phyloP scores from a whole-genome alignment of 2,329 filamentous ascomycete genomes.

The Apiospora phragmitis region DNA sequence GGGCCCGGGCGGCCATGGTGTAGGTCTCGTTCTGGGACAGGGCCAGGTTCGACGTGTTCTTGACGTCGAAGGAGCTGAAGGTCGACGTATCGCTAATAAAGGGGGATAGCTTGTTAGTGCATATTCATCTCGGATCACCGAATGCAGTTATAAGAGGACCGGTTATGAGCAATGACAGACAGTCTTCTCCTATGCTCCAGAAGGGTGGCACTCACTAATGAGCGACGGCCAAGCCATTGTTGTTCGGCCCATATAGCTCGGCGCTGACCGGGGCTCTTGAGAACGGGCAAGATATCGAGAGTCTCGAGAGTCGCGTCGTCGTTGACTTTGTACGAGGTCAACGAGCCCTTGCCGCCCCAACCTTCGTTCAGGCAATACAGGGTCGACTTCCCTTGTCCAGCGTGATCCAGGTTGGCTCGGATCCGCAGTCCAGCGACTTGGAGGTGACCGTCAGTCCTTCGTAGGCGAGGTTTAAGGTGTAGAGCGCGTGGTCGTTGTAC shows the following conservation, averaged over 20 bases:
- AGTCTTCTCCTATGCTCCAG: conserved; percentile 18
- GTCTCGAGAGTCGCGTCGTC: conserved; percentile 38
- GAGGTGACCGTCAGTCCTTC: background rate
- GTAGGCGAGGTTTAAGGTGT: background rate
- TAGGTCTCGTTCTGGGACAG: conserved; percentile 16
- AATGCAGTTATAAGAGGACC: background rate
- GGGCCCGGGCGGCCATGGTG: conserved; percentile 12
- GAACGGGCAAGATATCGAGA: conserved; percentile 36
- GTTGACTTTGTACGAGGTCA: conserved; percentile 41
- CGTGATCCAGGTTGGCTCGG: conserved; percentile 59
- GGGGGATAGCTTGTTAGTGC: background rate
- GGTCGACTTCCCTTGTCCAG: conserved; percentile 44
- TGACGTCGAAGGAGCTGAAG: conserved; percentile 14
- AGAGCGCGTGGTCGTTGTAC: conserved; percentile 11
- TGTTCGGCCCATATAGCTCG: conserved; percentile 42
- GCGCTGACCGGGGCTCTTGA: conserved; percentile 46
- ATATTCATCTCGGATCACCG: background rate
- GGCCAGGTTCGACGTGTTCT: conserved; percentile 10
- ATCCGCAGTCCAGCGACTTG: conserved; percentile 40
- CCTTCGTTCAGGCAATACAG: conserved; percentile 62
- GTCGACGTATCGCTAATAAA: conserved; percentile 31
- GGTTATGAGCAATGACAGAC: background rate
- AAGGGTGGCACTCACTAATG: conserved; percentile 43
- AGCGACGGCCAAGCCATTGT: conserved; percentile 42
- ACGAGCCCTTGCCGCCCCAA: conserved; percentile 40